These are phyloP conservation scores for Erysiphe neolycopersici DNA, from an alignment of 2,329 filamentous ascomycete genomes.

Conservation along the genomic window DNA sequence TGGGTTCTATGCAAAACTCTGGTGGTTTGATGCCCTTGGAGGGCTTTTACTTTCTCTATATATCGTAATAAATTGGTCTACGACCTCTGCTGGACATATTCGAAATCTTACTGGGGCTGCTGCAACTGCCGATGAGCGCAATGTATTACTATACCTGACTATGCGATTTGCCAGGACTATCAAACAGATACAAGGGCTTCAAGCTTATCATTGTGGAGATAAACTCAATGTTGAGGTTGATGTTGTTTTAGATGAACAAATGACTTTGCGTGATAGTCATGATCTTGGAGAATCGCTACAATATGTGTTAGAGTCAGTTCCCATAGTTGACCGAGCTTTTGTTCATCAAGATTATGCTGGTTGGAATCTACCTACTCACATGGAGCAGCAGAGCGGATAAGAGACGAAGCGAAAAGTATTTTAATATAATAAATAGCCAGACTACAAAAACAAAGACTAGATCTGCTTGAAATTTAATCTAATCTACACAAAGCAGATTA, in stretches of 20 bases:
- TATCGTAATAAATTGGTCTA: conserved; percentile 43
- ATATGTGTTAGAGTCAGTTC: conserved; percentile 28
- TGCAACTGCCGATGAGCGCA: conserved; percentile 22
- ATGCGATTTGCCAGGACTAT: conserved; percentile 28
- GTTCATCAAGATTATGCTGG: conserved; percentile 16
- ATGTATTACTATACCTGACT: conserved; percentile 32
- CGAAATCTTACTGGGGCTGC: conserved; percentile 30
- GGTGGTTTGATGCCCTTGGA: conserved; percentile 39
- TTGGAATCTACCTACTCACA: conserved; percentile 14
- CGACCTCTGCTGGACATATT: conserved; percentile 32
- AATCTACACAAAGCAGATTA: too few species aligned
- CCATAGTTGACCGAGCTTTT: conserved; percentile 16
- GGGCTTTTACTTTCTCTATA: conserved; percentile 34
- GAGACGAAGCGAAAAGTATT: too few species aligned
- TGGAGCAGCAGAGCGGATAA: conserved; percentile 13
- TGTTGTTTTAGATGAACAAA: conserved; percentile 26
- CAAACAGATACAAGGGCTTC: conserved; percentile 25
- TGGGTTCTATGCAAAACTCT: conserved; percentile 28
- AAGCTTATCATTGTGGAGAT: conserved; percentile 33
- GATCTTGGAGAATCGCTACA: conserved; percentile 36
- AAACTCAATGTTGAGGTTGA: conserved; percentile 36
- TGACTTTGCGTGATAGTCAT: conserved; percentile 24
- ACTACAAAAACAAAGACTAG: too few species aligned
- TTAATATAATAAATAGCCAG: too few species aligned
- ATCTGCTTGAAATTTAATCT: too few species aligned